Percentiles rank a stretch among this genome's conserved stretches.
These are phyloP conservation scores for Phytophthora europaea DNA, from an alignment of 352 stramenopile species.

Conservation along the genomic window DNA sequence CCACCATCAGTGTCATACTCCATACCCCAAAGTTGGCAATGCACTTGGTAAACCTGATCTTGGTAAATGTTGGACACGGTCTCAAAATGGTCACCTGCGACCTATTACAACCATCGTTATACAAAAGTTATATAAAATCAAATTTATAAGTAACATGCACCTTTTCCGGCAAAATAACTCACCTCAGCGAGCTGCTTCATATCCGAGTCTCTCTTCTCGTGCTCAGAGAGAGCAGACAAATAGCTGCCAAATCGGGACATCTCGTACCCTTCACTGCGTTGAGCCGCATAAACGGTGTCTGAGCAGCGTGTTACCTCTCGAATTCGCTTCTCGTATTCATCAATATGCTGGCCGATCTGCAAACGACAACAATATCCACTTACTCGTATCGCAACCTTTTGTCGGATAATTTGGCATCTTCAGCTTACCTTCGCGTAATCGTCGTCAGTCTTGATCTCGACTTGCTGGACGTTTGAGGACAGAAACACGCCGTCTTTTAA, in stretches of 20 bases:
- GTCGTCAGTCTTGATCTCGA: constrained; percentile 90
- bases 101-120: constrained; percentile 32
- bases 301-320: constrained; percentile 84
- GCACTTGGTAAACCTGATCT: constrained; percentile 66
- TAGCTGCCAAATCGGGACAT: constrained; percentile 90
- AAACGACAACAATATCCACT: constrained; percentile 3
- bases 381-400: not conserved
- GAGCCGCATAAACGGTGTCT: constrained; percentile 82
- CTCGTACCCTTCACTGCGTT: constrained; percentile 87
- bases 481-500: constrained; percentile 86
- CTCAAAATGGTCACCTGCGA: constrained; percentile 85
- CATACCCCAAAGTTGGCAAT: not conserved
- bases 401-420: not conserved
- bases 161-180: not conserved
- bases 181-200: constrained; percentile 84
- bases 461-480: constrained; percentile 81
- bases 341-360: constrained; percentile 89
- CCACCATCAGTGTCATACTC: constrained; percentile 1
- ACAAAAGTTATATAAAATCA: no score
- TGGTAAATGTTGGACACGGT: constrained; percentile 89
- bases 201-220: constrained; percentile 80
- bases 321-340: constrained; percentile 88
- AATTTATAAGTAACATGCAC: no score
- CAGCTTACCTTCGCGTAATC: constrained; percentile 77
- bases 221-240: constrained; percentile 75